Percentiles rank a stretch among this genome's conserved stretches.
phyloP scores from a whole-genome alignment of 495 filamentous ascomycete species.

The Annulohypoxylon maeteangense region DNA sequence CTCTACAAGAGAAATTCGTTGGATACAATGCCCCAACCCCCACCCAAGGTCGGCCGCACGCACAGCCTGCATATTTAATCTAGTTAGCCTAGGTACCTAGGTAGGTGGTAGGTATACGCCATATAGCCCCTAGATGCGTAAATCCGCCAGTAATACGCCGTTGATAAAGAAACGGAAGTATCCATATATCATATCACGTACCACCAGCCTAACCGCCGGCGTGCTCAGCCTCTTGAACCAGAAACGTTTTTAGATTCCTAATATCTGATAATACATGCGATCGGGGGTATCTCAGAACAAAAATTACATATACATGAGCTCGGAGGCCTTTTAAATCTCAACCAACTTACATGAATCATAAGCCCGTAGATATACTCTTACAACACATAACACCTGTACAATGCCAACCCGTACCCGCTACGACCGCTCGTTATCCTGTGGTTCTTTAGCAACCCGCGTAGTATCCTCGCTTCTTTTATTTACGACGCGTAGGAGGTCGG shows the following conservation, averaged over 20 bases:
- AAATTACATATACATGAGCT: constrained; percentile 15
- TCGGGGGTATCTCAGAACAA: constrained; percentile 23
- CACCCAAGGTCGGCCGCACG: no score
- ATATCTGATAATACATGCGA: constrained; percentile 19
- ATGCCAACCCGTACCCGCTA: neutral
- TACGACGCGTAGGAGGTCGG: constrained; percentile 47
- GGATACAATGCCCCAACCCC: no score
- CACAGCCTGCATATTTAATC: no score
- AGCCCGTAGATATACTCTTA: constrained; percentile 2
- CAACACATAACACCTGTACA: neutral
- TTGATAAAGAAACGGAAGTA: no score
- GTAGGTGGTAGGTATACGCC: no score
- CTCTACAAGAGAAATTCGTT: no score
- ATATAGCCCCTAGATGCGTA: no score
- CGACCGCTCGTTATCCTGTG: neutral
- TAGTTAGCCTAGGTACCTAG: no score
- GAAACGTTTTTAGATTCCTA: neutral
- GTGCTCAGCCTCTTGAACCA: no score
- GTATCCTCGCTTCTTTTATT: constrained; percentile 47
- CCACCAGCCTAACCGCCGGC: no score
- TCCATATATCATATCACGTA: no score
- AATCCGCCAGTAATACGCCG: no score
- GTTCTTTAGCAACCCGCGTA: neutral
- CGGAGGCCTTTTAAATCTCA: neutral
- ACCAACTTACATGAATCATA: constrained; percentile 4